These are phyloP conservation scores for Mycena kentingensis DNA, from an alignment of 768 basidiomycete genomes.

Conservation along the genomic window DNA sequence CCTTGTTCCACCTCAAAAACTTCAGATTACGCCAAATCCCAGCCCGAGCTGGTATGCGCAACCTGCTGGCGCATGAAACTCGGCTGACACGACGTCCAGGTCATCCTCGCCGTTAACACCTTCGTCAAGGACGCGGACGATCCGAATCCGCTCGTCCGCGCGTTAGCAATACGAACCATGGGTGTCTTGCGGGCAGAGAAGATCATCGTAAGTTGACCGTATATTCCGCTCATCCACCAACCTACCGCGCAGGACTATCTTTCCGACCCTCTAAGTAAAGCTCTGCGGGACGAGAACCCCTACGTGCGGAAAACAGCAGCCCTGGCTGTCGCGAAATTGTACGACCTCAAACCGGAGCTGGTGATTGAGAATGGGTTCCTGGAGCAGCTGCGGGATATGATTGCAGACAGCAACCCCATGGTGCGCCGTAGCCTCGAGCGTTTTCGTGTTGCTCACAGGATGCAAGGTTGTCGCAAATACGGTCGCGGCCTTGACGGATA, in stretches of 20 bases:
- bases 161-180: slow-evolving; percentile 97
- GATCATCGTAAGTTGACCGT: no score
- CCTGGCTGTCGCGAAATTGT: slow-evolving; percentile 95
- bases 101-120: slow-evolving; percentile 97
- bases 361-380: slow-evolving; percentile 95
- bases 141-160: slow-evolving; percentile 93
- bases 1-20: not conserved
- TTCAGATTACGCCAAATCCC: slow-evolving; percentile 91
- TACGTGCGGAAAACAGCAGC: slow-evolving; percentile 99
- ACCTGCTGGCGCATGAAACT: no score
- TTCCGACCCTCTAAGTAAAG: slow-evolving; percentile 90
- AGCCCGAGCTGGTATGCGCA: slow-evolving; percentile 83
- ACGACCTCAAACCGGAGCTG: slow-evolving; percentile 94
- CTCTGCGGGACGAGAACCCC: slow-evolving; percentile 92
- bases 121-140: slow-evolving; percentile 98
- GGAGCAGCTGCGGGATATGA: slow-evolving; percentile 86
- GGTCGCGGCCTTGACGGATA: slow-evolving; percentile 89
- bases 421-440: slow-evolving; percentile 42
- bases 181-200: slow-evolving; percentile 96
- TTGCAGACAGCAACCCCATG: slow-evolving; percentile 97
- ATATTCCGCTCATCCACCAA: slow-evolving; percentile 90
- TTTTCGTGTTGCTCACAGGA: not conserved
- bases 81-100: no score
- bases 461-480: slow-evolving; percentile 94
- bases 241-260: slow-evolving; percentile 99